Conservation (phyloP, 2,329 filamentous ascomycete genomes). For the Rhinocladiella mackenziei region DNA sequence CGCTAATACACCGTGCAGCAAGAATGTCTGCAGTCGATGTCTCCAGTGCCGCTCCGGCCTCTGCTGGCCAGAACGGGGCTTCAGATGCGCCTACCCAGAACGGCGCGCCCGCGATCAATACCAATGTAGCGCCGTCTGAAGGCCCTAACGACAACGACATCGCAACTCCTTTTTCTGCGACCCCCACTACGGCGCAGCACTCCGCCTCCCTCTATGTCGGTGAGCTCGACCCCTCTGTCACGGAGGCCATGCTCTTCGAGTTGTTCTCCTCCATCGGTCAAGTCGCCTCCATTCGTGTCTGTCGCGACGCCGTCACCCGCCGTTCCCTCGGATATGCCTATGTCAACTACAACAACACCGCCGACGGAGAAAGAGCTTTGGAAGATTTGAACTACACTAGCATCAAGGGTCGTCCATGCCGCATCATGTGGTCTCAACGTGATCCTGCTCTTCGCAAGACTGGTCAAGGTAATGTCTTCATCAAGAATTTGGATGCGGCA, state of each 20-base stretch:
- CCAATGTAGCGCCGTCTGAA: slow-evolving; percentile 55
- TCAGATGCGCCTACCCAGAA: slow-evolving; percentile 41
- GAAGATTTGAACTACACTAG: slow-evolving; percentile 99
- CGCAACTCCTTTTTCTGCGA: slow-evolving; percentile 58
- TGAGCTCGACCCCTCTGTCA: slow-evolving; percentile 95
- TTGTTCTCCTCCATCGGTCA: slow-evolving; percentile 99
- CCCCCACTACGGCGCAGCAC: slow-evolving; percentile 75
- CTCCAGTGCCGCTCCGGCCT: slow-evolving; percentile 64
- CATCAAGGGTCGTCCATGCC: slow-evolving; percentile 98
- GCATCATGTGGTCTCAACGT: slow-evolving; percentile 99
- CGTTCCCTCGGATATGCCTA: slow-evolving; percentile 99
- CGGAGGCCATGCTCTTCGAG: slow-evolving; percentile 99
- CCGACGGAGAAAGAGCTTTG: slow-evolving; percentile 94
- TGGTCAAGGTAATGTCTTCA: slow-evolving; percentile 98
- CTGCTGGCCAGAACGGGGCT: slow-evolving; percentile 63
- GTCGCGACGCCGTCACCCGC: slow-evolving; percentile 96
- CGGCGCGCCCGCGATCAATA: slow-evolving; percentile 61
- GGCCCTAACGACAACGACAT: slow-evolving; percentile 47
- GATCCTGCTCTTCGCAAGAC: slow-evolving; percentile 99
- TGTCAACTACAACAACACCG: slow-evolving; percentile 98
- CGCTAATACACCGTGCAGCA: slow-evolving; percentile 36
- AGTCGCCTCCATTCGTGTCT: slow-evolving; percentile 98
- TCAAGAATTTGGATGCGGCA: slow-evolving; percentile 98
- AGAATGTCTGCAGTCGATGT: slow-evolving; percentile 79
- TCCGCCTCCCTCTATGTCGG: slow-evolving; percentile 98